Evolutionary conservation across 257 asterid genomes (phyloP), one percentile per base, ranked within the genome.

Genomic region (Henckelia pumila): DNA sequence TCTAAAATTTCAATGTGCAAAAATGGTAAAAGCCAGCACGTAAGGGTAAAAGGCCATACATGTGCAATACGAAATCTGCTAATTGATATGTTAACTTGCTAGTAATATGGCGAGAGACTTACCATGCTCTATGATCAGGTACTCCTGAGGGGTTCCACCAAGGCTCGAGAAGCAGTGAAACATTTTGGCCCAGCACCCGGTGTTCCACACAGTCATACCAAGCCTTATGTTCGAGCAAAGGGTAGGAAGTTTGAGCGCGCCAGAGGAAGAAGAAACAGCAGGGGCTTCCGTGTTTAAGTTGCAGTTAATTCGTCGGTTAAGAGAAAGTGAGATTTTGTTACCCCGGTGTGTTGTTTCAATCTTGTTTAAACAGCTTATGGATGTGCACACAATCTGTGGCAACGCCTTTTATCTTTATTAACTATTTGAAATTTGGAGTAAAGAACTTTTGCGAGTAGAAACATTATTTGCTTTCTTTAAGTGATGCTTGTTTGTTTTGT

Each of bases 171-270:
- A 73, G 85, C 85, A 16, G 85, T 81, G 68, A 81, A 67, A 77
- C 86, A 81, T 71, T 81, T 81, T 64, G 86, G 83, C 2, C 83
- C 79, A 1, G 83, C 86, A 7, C 86, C 86, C 4, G 86, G 86
- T 73, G 83, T 81, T 35, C 86, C 86, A 25, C 86, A 81, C 81
- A 81, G 81, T 80, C 83, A 81, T 73, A 75, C 86, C 29, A 81
- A 81, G 78, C 86, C 86, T 59, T 81, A 78, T 0, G 86, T 78
- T 14, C 79, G 81, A 50, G 60, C 86, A 7, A 81, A 81, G 69
- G 86, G 86, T 49, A 73, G 86, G 64, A 81, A 81, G 68, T 81
- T 81, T 71, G 86, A 81, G 71, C 65, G 64, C 6, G 85, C 85
- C 4, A 69, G 83, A 50, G 85, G 85, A 58, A 78, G 37, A 35